Percentiles rank a stretch among this genome's conserved stretches.
Conservation (phyloP, 768 basidiomycete species). For the Boletales sp. region DNA sequence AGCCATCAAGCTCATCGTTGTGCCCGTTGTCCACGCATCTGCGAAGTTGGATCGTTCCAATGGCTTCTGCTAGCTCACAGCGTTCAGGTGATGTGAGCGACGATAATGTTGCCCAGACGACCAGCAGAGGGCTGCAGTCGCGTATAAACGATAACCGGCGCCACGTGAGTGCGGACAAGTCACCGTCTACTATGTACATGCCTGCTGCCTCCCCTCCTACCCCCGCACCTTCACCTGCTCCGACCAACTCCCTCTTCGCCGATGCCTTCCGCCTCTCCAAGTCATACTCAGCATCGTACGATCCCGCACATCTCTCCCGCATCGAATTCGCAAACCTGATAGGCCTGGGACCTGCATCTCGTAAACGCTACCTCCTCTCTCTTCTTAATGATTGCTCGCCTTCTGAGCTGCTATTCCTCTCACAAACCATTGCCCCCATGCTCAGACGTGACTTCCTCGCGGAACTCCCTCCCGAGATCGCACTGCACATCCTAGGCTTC, state of each 20-base stretch:
- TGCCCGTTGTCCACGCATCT: neutral
- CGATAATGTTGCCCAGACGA: conserved; percentile 6
- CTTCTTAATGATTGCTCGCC: conserved; percentile 54
- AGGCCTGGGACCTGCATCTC: conserved; percentile 36
- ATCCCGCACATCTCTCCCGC: conserved; percentile 26
- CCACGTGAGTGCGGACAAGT: conserved; percentile 12
- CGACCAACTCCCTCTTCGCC: conserved; percentile 49
- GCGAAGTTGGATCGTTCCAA: neutral
- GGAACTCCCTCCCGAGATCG: conserved; percentile 66
- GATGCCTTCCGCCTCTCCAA: conserved; percentile 19
- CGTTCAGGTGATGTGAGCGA: conserved; percentile 7
- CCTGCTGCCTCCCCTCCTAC: conserved; percentile 58
- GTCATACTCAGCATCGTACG: conserved; percentile 9
- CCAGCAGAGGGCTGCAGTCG: conserved; percentile 9
- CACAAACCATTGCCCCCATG: conserved; percentile 57
- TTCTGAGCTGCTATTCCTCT: conserved; percentile 63
- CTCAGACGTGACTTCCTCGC: conserved; percentile 59
- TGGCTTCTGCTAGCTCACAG: conserved; percentile 11
- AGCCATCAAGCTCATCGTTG: conserved; percentile 1
- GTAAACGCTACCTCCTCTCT: conserved; percentile 50
- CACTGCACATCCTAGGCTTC: conserved; percentile 70
- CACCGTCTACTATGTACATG: conserved; percentile 42
- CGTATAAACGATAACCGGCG: conserved; percentile 13
- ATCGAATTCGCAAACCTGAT: conserved; percentile 31
- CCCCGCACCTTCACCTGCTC: conserved; percentile 55